Percentiles rank a stretch among this genome's conserved stretches.
phyloP scores from a whole-genome alignment of 495 filamentous ascomycete genomes.

The Xylaria telfairii region DNA sequence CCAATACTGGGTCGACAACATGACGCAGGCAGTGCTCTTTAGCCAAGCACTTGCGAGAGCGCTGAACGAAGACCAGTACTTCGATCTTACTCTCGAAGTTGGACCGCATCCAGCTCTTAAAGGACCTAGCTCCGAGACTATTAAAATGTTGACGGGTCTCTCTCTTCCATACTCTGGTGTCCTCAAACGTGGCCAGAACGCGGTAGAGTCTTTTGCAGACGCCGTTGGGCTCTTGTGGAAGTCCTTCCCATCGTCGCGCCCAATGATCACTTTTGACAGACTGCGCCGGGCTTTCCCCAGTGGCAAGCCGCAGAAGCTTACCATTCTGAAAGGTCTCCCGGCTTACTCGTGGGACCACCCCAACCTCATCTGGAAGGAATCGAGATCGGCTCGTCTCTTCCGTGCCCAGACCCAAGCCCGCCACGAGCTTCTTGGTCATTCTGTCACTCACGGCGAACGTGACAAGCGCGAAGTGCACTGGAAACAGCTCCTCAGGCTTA shows the following conservation, averaged over 20 bases:
- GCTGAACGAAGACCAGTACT: conserved; percentile 8
- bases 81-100: conserved; percentile 39
- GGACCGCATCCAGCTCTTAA: conserved; percentile 53
- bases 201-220: neutral
- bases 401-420: conserved; percentile 27
- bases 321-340: conserved; percentile 46
- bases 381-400: conserved; percentile 38
- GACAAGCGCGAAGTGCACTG: conserved; percentile 6
- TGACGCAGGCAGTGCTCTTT: conserved; percentile 53
- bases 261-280: conserved; percentile 19
- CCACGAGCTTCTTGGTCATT: conserved; percentile 51
- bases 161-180: conserved; percentile 34
- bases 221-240: conserved; percentile 21
- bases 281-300: neutral
- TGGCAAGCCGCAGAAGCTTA: neutral
- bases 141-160: conserved; percentile 23
- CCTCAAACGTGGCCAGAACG: conserved; percentile 1
- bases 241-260: neutral
- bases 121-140: conserved; percentile 31
- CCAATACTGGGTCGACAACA: conserved; percentile 54
- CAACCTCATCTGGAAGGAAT: conserved; percentile 47
- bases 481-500: neutral
- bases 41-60: conserved; percentile 45
- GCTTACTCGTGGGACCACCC: conserved; percentile 57
- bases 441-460: conserved; percentile 20